Evolutionary conservation across 805 yeast species (phyloP).

Genomic region (Suhomyces xylopsoci): DNA sequence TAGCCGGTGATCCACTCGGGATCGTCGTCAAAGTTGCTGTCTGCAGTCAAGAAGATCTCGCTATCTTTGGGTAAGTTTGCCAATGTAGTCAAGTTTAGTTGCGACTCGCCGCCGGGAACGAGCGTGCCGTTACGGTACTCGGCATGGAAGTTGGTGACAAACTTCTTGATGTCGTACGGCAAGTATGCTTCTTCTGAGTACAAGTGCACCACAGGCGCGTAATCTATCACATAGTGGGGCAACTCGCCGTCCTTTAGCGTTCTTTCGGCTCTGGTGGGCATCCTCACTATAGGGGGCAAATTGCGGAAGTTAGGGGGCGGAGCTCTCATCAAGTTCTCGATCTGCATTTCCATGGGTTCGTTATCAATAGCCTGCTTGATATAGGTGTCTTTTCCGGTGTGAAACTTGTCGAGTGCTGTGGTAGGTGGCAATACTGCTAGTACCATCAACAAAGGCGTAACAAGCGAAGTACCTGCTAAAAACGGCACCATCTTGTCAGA

Average conservation of each 20-base stretch:
- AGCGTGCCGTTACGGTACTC: conserved; percentile 49
- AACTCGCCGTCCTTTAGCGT: conserved; percentile 51
- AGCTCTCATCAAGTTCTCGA: conserved; percentile 24
- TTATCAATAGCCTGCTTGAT: conserved; percentile 18
- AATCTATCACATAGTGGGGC: conserved; percentile 60
- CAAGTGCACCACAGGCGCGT: conserved; percentile 76
- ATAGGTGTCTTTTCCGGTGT: conserved; percentile 16
- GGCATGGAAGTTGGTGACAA: conserved; percentile 62
- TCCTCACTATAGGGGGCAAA: conserved; percentile 37
- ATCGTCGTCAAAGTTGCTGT: conserved; percentile 61
- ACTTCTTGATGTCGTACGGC: conserved; percentile 77
- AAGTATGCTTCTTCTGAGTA: conserved; percentile 85
- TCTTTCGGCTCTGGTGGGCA: conserved; percentile 31
- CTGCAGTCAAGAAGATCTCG: conserved; percentile 58
- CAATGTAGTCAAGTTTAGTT: conserved; percentile 32
- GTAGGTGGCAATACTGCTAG: neutral
- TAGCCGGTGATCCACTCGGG: conserved; percentile 87
- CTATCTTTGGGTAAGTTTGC: conserved; percentile 28
- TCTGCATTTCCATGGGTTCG: conserved; percentile 17
- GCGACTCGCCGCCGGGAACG: conserved; percentile 29
- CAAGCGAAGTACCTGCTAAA: neutral
- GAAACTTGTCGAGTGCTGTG: neutral
- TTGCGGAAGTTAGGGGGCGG: conserved; percentile 21
- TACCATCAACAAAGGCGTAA: neutral
- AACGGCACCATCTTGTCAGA: neutral